Conservation (phyloP, 352 stramenopile species). For the Sclerospora graminicola region DNA sequence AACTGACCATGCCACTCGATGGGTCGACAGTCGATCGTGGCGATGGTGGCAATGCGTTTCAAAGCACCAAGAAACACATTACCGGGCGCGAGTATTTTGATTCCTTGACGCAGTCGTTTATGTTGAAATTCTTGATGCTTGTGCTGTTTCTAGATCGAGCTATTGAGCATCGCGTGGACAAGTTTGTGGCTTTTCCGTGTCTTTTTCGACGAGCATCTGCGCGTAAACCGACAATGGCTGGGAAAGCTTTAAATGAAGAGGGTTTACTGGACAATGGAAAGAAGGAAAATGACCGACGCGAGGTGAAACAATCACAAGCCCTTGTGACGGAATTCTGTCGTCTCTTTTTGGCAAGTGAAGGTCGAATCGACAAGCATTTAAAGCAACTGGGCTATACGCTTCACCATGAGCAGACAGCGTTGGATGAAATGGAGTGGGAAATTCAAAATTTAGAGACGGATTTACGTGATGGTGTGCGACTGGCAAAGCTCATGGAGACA, state of each 20-base stretch:
- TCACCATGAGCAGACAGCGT: slow-evolving; percentile 81
- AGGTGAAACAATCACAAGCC: slow-evolving; percentile 87
- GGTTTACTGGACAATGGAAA: slow-evolving; percentile 1
- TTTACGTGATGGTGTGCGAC: slow-evolving; percentile 92
- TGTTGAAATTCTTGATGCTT: slow-evolving; percentile 88
- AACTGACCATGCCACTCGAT: slow-evolving; percentile 56
- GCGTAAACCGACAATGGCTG: neutral
- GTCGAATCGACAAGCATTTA: slow-evolving; percentile 92
- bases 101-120: slow-evolving; percentile 79
- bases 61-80: slow-evolving; percentile 58
- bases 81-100: slow-evolving; percentile 72
- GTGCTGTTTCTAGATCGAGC: slow-evolving; percentile 89
- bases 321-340: slow-evolving; percentile 90
- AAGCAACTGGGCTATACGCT: slow-evolving; percentile 81
- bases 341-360: slow-evolving; percentile 89
- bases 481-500: slow-evolving; percentile 90
- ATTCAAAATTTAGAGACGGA: slow-evolving; percentile 90
- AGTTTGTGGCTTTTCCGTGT: slow-evolving; percentile 77
- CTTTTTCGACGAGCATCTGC: slow-evolving; percentile 70
- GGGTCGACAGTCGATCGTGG: slow-evolving; percentile 29
- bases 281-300: slow-evolving; percentile 5
- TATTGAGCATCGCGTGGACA: slow-evolving; percentile 60
- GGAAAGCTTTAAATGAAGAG: neutral
- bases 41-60: slow-evolving; percentile 34
- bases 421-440: slow-evolving; percentile 93